phyloP scores from a whole-genome alignment of 2,329 filamentous ascomycete species.

The Rutstroemia sp. region DNA sequence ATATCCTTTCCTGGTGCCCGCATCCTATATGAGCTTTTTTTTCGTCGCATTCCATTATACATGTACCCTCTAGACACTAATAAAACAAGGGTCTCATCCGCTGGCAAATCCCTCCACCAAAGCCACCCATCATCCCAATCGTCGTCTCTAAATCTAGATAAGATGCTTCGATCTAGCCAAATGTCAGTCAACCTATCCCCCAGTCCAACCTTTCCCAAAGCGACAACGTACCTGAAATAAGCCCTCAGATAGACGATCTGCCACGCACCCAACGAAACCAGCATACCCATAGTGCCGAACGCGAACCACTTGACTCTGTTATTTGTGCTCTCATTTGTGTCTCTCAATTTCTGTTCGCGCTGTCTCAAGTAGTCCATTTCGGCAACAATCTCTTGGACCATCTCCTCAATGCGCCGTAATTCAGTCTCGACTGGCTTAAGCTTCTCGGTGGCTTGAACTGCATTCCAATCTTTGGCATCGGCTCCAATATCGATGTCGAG shows the following conservation, averaged over 20 bases:
- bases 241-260: constrained; percentile 96
- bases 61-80: constrained; percentile 22
- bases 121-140: constrained; percentile 4
- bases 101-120: constrained; percentile 10
- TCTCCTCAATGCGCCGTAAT: constrained; percentile 84
- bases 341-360: constrained; percentile 89
- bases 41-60: constrained; percentile 19
- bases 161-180: constrained; percentile 57
- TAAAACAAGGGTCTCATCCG: constrained; percentile 21
- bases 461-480: constrained; percentile 88
- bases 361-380: constrained; percentile 94
- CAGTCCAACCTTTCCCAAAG: constrained; percentile 4
- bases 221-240: constrained; percentile 70
- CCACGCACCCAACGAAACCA: constrained; percentile 86
- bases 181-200: constrained; percentile 10
- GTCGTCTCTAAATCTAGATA: constrained; percentile 40
- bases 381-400: constrained; percentile 76
- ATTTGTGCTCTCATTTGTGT: constrained; percentile 99
- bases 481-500: constrained; percentile 32
- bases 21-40: background rate
- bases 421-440: constrained; percentile 95
- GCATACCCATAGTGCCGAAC: constrained; percentile 82
- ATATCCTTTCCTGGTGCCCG: no score
- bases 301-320: constrained; percentile 99
- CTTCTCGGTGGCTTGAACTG: constrained; percentile 94